Evolutionary conservation across 352 stramenopile species (phyloP), one percentile per base, ranked within the genome.

Genomic region (Globisporangium lucens): DNA sequence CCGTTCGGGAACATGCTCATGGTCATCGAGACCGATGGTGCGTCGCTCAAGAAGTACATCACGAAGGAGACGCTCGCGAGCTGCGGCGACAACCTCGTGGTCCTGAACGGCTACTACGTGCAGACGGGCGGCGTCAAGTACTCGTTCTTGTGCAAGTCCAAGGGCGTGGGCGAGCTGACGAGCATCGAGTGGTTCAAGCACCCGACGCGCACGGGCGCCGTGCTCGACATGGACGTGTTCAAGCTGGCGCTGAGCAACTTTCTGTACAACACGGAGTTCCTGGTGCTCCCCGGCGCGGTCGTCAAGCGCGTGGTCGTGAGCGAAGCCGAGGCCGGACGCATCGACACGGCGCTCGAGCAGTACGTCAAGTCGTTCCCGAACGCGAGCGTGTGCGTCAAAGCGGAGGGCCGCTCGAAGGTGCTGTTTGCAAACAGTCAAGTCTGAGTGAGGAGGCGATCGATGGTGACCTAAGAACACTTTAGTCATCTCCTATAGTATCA

Each of bases 271-370:
- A 46, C 55, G 6, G 55, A 61, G 30, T 61, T 27, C 30, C 7
- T 61, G 17, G 13, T 93, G 29, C 49, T 80, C 29, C 81, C 82
- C 0, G 70, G 79, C 1, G 87, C 74, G 9, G 70, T 67, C 30
- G 35, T 51, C 59, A 60, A 76, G 62, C 59, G 72, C 7, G 60
- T 86, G 17, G 82, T 85, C 62, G 70, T 81, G 24, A 93, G 80
- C 52, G 30, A 86, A 24, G 89, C 82, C 56, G 89, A 92, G 83
- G 69, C 89, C 10, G 36, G 35, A 47, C 63, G 63, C 52, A 63
- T 68, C 29, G 63, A 68, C 29, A 63, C 38, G 53, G 56, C 79
- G 89, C 38, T 88, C 5, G 63, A 68, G 38, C 78, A 53, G 29
- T 68, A 68, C 43, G 35, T 47, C 29, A 63, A 56, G 53, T 22